Base-by-base conservation (phyloP, 2,329 filamentous ascomycete genomes). In the Phaeosphaeriaceae sp. region DNA sequence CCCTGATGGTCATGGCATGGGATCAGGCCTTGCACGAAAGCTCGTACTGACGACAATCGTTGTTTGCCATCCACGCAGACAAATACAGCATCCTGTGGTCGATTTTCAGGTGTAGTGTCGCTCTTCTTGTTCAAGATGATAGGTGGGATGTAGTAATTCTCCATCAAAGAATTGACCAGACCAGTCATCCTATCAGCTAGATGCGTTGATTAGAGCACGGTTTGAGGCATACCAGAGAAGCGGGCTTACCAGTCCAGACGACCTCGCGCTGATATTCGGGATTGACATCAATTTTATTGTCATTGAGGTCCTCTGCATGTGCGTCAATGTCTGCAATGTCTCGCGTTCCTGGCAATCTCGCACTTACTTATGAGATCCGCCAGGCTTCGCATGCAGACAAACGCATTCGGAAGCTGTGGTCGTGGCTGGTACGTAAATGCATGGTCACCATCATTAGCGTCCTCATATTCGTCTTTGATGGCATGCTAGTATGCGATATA, bases 221-320 rank as follows among this genome's bases (percentile, higher is more conserved):
- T 36, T 20, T 15, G 7, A 11, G 31, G 31, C 7, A 7, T 7
- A 13, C 11, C 11, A 36, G 3, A 5, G 13, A 36, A 13, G 9
- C 31, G n/a, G 0, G 7, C 61, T 70, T 60, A 67, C 66, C 57
- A 27, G 63, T 69, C 81, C 81, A 83, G 1, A 83, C 80, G 20
- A 82, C 76, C 36, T 80, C 80, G 56, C 81, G 69, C 61, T 83
- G 81, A 51, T 83, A 83, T 17, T 80, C 78, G 3, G 81, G 80
- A 53, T 82, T 71, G 6, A 83, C 66, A 46, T 82, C 72, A 42
- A 83, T 71, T 7, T 60, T 61, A 6, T 53, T 53, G 1, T 74
- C 61, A 11, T 36, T 36, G 31, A 76, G 53, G 15, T 65, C 59
- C 15, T 64, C 72, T 74, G 25, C 10, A 19, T 0, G 24, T 20